A percentile compares a stretch with the other conserved stretches of the same genome.
Evolutionary conservation across 2,329 filamentous ascomycete genomes (phyloP).

Genomic region (Nakataea oryzae): DNA sequence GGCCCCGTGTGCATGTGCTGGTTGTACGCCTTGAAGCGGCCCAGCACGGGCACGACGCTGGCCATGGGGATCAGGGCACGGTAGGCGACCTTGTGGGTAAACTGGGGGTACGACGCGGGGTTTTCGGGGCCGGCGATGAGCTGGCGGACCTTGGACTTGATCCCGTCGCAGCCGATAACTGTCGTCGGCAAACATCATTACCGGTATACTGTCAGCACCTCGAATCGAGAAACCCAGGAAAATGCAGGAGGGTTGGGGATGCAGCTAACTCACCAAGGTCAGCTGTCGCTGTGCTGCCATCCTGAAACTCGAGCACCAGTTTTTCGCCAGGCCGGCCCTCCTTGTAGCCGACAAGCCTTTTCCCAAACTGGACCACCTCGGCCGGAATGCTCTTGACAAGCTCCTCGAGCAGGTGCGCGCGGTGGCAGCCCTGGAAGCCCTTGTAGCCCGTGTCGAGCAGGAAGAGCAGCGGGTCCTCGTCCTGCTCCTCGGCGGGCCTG

Average conservation of each 20-base stretch:
- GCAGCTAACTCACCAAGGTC: too few species aligned
- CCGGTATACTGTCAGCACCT: too few species aligned
- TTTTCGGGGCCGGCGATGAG: constrained; percentile 35
- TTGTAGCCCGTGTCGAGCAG: constrained; percentile 4
- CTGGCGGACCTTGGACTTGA: constrained; percentile 43
- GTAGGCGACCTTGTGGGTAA: constrained; percentile 48
- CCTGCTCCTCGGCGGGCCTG: too few species aligned
- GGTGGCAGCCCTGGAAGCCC: constrained; percentile 10
- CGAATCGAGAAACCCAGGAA: too few species aligned
- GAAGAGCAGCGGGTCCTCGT: constrained; percentile 5
- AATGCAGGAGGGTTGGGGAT: too few species aligned
- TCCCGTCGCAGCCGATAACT: constrained; percentile 49
- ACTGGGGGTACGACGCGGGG: constrained; percentile 30
- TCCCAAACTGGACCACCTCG: constrained; percentile 14
- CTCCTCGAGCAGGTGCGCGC: constrained; percentile 16
- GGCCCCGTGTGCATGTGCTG: constrained; percentile 26
- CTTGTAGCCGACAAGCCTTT: constrained; percentile 7
- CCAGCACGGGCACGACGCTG: constrained; percentile 37
- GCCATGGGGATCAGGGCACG: constrained; percentile 37
- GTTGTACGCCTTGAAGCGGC: constrained; percentile 21
- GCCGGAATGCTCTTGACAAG: constrained; percentile 13
- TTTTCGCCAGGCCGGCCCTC: too few species aligned
- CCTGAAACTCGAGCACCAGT: too few species aligned
- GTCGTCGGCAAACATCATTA: constrained; percentile 16
- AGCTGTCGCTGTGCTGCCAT: too few species aligned